Evolutionary conservation across 139 green algal species (phyloP), one percentile per base, ranked within the genome.

Genomic region (Tetraselmis striata): DNA sequence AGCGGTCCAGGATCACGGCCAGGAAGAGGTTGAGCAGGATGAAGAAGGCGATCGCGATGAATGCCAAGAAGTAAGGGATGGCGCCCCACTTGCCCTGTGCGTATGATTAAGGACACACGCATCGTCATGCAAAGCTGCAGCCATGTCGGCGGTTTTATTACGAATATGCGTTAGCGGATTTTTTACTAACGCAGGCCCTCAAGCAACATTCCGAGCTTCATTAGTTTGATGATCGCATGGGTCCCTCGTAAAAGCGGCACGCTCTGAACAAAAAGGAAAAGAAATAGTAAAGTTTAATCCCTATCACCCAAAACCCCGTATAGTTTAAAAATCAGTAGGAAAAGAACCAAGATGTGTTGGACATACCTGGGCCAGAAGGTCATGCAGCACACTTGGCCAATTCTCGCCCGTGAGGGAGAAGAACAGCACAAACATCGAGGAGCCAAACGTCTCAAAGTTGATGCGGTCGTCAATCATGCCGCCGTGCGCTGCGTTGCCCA

Each of bases 371-470:
- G 30, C 79, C 24, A 83, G 29, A 11, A 32, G 30, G 27, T 78
- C 79, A 27, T 83, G 79, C 59, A 83, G 76, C 22, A 83, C 27
- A 2, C 26, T 27, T 11, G 76, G 76, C 79, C 79, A 83, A 26
- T 32, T 78, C 59, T 83, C 79, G 26, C 79, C 79, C n/a, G 79
- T 83, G 79, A n/a, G 76, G 28, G 75, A 30, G 75, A 30, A 79
- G 75, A 77, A 82, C 2, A 83, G 80, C 22, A 83, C 59, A 26
- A 80, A 31, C 23, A 83, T 30, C 5, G 59, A 27, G 59, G n/a
- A 28, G 74, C 27, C 27, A 58, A 83, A 83, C 59, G 80, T 79
- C 59, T 79, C 79, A 78, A 83, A 83, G 79, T 78, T 83, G 79
- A 27, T 45, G 79, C 31, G 59, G 28, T n/a, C 30, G 58, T 83